Evolutionary conservation across 2,329 filamentous ascomycete species (phyloP).

Genomic region (Pyrenochaeta sp.): DNA sequence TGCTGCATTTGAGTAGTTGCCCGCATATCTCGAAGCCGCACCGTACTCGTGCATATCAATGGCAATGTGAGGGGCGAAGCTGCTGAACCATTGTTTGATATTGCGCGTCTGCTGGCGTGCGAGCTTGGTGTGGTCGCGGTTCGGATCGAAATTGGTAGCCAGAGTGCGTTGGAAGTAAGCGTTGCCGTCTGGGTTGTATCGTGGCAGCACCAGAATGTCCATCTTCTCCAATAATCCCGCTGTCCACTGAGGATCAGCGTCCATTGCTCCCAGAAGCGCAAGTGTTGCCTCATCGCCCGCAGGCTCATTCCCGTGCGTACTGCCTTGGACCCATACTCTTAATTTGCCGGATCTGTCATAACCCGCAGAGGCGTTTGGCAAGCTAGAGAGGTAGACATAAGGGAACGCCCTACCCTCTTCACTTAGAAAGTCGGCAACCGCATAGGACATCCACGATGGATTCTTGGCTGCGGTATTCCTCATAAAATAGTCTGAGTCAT

Average conservation of each 20-base stretch:
- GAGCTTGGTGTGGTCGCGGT: conserved; percentile 50
- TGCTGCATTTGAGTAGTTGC: conserved; percentile 43
- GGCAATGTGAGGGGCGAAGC: conserved; percentile 44
- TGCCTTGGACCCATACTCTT: conserved; percentile 49
- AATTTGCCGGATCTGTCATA: conserved; percentile 33
- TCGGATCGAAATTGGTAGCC: conserved; percentile 49
- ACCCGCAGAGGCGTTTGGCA: conserved; percentile 13
- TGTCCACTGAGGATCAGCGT: conserved; percentile 43
- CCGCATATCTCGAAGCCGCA: conserved; percentile 35
- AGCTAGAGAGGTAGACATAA: conserved; percentile 39
- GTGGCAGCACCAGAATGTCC: conserved; percentile 46
- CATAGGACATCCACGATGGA: conserved; percentile 41
- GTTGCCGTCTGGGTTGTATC: conserved; percentile 50
- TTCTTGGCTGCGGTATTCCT: conserved; percentile 41
- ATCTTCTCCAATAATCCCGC: conserved; percentile 39
- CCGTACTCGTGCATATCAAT: conserved; percentile 51
- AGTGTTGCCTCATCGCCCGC: conserved; percentile 48
- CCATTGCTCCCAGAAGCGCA: conserved; percentile 47
- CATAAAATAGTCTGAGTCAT: conserved; percentile 32
- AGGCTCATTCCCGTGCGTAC: conserved; percentile 50
- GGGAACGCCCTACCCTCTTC: conserved; percentile 47
- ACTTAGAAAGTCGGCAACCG: conserved; percentile 36
- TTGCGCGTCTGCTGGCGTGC: conserved; percentile 46
- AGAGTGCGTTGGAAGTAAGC: conserved; percentile 48
- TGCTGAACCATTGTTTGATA: conserved; percentile 44